Evolutionary conservation across 1,284 basidiomycete genomes (phyloP).

Genomic region (Trametes versicolor): DNA sequence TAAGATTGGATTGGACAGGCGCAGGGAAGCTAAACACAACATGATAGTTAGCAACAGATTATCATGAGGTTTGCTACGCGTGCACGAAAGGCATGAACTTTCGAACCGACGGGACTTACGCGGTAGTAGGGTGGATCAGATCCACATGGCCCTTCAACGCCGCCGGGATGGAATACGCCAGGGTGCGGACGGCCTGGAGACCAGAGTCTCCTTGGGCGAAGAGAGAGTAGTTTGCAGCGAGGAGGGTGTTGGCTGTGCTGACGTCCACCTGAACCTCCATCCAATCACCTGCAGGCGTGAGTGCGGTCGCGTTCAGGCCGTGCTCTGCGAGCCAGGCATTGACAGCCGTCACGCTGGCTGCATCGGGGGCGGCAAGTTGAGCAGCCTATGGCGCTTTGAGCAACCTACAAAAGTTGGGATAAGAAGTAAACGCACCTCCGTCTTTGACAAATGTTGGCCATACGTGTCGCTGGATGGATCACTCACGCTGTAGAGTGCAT

Average conservation of each 20-base stretch:
- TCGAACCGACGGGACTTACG: conserved; percentile 30
- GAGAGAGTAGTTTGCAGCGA: conserved; percentile 50
- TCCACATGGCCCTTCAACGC: conserved; percentile 49
- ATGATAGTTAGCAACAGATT: not conserved
- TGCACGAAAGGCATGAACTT: not conserved
- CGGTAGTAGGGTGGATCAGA: conserved; percentile 51
- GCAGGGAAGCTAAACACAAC: conserved; percentile 25
- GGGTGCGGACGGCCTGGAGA: conserved; percentile 46
- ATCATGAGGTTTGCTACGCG: not conserved
- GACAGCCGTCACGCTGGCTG: conserved; percentile 48
- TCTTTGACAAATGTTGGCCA: conserved; percentile 46
- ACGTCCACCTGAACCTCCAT: conserved; percentile 48
- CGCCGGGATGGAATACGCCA: conserved; percentile 53
- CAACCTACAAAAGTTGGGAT: too few relatives aligned
- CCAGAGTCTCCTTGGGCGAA: conserved; percentile 50
- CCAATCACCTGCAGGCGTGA: conserved; percentile 53
- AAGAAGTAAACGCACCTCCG: conserved; percentile 40
- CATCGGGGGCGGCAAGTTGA: conserved; percentile 48
- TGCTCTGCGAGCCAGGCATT: conserved; percentile 50
- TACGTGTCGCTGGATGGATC: conserved; percentile 45
- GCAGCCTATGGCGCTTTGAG: conserved; percentile 43
- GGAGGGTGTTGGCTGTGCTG: conserved; percentile 49
- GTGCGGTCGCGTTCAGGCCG: conserved; percentile 43
- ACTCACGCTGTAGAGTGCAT: conserved; percentile 47
- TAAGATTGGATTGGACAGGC: conserved; percentile 6